Evolutionary conservation across 1,284 basidiomycete genomes (phyloP).

Genomic region (Kalmanozyma brasiliensis): DNA sequence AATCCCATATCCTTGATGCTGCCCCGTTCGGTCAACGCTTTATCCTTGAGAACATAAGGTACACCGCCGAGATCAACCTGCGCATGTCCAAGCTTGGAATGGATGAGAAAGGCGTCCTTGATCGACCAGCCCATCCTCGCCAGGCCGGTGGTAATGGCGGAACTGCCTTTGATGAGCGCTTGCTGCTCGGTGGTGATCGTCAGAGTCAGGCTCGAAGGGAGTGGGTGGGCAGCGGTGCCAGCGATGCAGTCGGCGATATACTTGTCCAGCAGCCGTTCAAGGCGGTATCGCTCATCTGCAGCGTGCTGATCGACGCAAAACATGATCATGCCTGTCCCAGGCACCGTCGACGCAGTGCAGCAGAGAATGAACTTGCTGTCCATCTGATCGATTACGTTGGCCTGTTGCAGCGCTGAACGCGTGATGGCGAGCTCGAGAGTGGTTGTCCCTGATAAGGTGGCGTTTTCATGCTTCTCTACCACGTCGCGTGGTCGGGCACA

Average conservation of each 20-base stretch:
- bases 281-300: conserved; percentile 85
- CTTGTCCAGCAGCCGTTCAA: conserved; percentile 81
- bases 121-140: conserved; percentile 22
- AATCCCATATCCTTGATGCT: conserved; percentile 15
- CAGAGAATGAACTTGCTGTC: conserved; percentile 90
- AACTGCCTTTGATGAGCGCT: conserved; percentile 1
- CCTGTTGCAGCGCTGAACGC: conserved; percentile 11
- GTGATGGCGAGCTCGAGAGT: conserved; percentile 19
- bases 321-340: conserved; percentile 68
- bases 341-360: conserved; percentile 58
- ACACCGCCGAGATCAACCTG: conserved; percentile 32
- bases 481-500: not conserved
- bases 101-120: conserved; percentile 10
- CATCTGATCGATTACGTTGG: conserved; percentile 76
- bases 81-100: conserved; percentile 20
- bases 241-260: conserved; percentile 70
- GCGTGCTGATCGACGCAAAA: conserved; percentile 94
- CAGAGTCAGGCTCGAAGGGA: conserved; percentile 12
- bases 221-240: conserved; percentile 1
- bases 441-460: too few relatives aligned
- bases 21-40: conserved; percentile 11
- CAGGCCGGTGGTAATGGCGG: not conserved
- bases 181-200: conserved; percentile 17
- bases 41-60: conserved; percentile 23
- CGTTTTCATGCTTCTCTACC: not conserved